These are phyloP conservation scores for Gynandropsis gynandra DNA, from an alignment of 345 rosid species.

Conservation along the genomic window DNA sequence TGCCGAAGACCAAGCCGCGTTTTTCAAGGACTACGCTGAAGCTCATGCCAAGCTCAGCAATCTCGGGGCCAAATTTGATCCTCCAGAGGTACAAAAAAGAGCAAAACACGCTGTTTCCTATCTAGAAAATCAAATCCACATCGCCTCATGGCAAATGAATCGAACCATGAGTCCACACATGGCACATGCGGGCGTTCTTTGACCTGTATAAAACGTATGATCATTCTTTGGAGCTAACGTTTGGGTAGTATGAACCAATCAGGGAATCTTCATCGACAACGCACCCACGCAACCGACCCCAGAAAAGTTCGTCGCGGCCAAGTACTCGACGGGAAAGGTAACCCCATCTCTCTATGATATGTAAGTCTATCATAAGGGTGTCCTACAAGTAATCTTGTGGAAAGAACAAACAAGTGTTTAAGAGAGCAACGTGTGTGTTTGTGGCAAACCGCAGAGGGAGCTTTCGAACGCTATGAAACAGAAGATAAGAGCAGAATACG, in stretches of 20 bases:
- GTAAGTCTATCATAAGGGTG: not conserved
- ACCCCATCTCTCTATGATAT: not conserved
- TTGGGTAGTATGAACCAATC: constrained; percentile 27
- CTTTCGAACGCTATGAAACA: constrained; percentile 84
- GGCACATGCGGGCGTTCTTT: not conserved
- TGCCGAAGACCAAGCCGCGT: constrained; percentile 74
- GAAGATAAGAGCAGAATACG: constrained; percentile 82
- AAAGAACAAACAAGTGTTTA: no score
- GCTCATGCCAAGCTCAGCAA: constrained; percentile 96
- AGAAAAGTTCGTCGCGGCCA: constrained; percentile 86
- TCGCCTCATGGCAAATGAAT: not conserved
- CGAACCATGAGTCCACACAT: not conserved
- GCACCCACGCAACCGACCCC: constrained; percentile 33
- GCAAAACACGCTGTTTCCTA: not conserved
- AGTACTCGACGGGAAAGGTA: constrained; percentile 83
- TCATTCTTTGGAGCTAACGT: constrained; percentile 14
- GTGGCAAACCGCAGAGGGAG: constrained; percentile 49
- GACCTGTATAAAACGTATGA: no score
- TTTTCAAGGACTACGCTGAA: constrained; percentile 90
- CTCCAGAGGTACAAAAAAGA: constrained; percentile 60
- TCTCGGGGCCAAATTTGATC: constrained; percentile 88
- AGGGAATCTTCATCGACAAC: constrained; percentile 70
- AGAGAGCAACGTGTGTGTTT: no score
- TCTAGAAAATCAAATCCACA: not conserved
- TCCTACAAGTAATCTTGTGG: not conserved